Evolutionary conservation across 2,329 filamentous ascomycete species (phyloP).

Genomic region (Penicillium sp.): DNA sequence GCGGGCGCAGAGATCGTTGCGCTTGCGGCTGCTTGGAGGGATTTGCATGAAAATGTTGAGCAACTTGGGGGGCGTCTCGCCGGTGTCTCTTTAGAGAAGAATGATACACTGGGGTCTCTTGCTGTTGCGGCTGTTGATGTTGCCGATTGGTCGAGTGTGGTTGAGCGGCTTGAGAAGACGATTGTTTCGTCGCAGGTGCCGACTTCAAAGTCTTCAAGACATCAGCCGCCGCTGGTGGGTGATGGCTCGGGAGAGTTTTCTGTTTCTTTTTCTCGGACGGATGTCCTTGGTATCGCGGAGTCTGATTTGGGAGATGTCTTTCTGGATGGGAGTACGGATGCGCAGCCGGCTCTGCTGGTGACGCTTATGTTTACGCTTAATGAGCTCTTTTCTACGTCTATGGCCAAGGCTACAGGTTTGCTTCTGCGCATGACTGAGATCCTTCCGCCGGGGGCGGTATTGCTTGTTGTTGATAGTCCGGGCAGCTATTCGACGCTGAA

Average conservation of each 20-base stretch:
- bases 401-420: constrained; percentile 70
- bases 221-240: constrained; percentile 29
- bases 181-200: constrained; percentile 44
- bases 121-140: constrained; percentile 70
- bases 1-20: constrained; percentile 64
- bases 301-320: constrained; percentile 38
- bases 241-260: constrained; percentile 15
- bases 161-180: constrained; percentile 54
- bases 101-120: constrained; percentile 16
- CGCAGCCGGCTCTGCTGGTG: constrained; percentile 49
- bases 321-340: constrained; percentile 2
- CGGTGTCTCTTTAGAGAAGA: constrained; percentile 14
- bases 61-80: constrained; percentile 13
- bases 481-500: constrained; percentile 85
- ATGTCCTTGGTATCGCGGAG: constrained; percentile 47
- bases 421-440: constrained; percentile 63
- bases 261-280: constrained; percentile 47
- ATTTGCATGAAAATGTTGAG: constrained; percentile 25
- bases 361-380: constrained; percentile 94
- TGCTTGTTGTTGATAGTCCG: constrained; percentile 87
- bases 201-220: constrained; percentile 25
- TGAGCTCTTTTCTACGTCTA: constrained; percentile 78
- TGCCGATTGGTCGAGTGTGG: constrained; percentile 67
- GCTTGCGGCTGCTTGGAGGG: constrained; percentile 52
- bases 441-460: constrained; percentile 56